These are phyloP conservation scores for Colletotrichum kahawae DNA, from an alignment of 2,329 filamentous ascomycete genomes.

Conservation along the genomic window DNA sequence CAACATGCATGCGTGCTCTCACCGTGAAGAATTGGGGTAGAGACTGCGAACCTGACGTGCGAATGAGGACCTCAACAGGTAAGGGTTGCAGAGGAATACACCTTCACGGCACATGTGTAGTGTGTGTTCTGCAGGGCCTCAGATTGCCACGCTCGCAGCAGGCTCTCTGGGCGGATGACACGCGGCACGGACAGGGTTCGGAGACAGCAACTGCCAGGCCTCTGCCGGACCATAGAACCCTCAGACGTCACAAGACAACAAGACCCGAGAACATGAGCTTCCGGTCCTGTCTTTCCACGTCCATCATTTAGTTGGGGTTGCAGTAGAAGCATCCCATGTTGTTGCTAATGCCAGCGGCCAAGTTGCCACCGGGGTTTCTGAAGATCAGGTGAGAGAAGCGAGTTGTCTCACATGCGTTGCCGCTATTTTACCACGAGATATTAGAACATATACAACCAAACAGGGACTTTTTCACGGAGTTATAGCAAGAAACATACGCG, in stretches of 20 bases:
- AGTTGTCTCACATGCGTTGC: not conserved
- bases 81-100: not conserved
- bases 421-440: accelerated
- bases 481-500: not conserved
- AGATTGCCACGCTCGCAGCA: not conserved
- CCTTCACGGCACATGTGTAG: not conserved
- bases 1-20: not conserved
- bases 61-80: not conserved
- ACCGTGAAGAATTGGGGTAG: not conserved
- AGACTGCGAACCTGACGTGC: not conserved
- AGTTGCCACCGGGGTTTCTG: not conserved
- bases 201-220: not conserved
- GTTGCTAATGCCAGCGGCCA: not conserved
- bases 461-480: accelerated
- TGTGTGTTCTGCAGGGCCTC: not conserved
- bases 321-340: constrained; percentile 2
- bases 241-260: not conserved
- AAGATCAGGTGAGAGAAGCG: not conserved
- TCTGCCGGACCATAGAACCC: not conserved
- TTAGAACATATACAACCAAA: not conserved
- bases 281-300: not conserved
- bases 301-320: not conserved
- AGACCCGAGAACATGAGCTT: not conserved
- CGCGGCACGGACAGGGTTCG: not conserved
- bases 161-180: not conserved